Evolutionary conservation across 208 protist species (phyloP).

Genomic region (Trypanosoma scelopori): DNA sequence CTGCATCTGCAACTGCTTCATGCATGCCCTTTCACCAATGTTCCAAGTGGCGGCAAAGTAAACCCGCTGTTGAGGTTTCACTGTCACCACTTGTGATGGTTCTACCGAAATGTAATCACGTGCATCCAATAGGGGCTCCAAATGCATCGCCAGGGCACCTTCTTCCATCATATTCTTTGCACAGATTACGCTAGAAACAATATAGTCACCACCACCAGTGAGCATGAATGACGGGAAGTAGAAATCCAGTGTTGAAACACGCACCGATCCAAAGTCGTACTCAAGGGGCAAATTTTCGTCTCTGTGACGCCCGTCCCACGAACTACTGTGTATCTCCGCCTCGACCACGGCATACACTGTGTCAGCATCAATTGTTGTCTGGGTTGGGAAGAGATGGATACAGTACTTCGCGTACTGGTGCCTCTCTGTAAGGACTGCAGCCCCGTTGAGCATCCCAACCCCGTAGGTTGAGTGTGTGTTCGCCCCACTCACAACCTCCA

Average conservation of each 20-base stretch:
- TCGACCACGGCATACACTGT: conserved; percentile 79
- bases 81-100: conserved; percentile 78
- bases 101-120: conserved; percentile 61
- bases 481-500: conserved; percentile 59
- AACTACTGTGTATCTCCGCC: conserved; percentile 69
- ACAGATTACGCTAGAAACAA: conserved; percentile 83
- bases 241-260: conserved; percentile 80
- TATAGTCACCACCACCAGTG: conserved; percentile 68
- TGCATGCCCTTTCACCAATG: conserved; percentile 49
- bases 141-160: conserved; percentile 83
- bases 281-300: conserved; percentile 64
- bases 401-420: conserved; percentile 77
- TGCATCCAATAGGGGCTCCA: conserved; percentile 58
- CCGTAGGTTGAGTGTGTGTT: conserved; percentile 41
- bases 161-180: conserved; percentile 89
- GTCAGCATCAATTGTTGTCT: conserved; percentile 59
- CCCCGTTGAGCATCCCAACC: conserved; percentile 64
- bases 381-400: conserved; percentile 73
- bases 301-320: conserved; percentile 52
- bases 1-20: conserved; percentile 68
- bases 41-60: conserved; percentile 86
- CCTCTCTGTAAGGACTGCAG: conserved; percentile 62
- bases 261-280: conserved; percentile 85
- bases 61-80: conserved; percentile 83
- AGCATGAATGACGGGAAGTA: conserved; percentile 85